Base-by-base conservation (phyloP, 345 rosid genomes). In the Linum lewisii region DNA sequence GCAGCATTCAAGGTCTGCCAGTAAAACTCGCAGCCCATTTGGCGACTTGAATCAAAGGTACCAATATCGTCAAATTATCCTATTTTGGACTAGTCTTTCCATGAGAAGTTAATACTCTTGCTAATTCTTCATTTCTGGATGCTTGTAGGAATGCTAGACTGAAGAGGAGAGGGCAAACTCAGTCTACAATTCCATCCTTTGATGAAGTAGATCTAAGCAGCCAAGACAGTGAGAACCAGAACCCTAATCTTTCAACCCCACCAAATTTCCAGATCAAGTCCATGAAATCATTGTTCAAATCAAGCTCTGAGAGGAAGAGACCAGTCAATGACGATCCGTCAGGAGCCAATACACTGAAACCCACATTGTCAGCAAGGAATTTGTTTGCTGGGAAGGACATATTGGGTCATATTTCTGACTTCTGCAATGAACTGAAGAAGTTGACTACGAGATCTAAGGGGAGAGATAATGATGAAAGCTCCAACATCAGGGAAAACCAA, bases 381-480 rank as follows among this genome's bases (percentile, higher is more conserved):
- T 74, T 93, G 66, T 89, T 89, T 42, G 85, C 80, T 0, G 94
- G 97, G n/a, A 83, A 71, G 66, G 93, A 87, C 61, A 81, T 89
- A 66, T 64, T 93, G 1, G 71, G 71, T 7, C 99, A 89, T 63
- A 84, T 93, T 60, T 75, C 85, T 1, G 97, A 89, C 37, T 89
- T 93, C 49, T 90, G 95, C 73, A 78, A 73, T 38, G 96, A 85
- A 63, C 55, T 89, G 71, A 87, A 87, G 95, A 87, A 80, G 67
- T 60, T 93, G 69, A 89, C 97, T 0, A 74, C 75, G 7, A 79
- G 88, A 60, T 77, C 78, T 2, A 85, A 75, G 71, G 95, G 81
- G 71, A 80, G 78, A 64, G 98, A 86, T 63, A 66, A 57, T 34
- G 67, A 45, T 18, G 82, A 68, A 26, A 80, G 70, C 51, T 18